Conservation (phyloP, 1,284 basidiomycete genomes). For the Melampsora americana region DNA sequence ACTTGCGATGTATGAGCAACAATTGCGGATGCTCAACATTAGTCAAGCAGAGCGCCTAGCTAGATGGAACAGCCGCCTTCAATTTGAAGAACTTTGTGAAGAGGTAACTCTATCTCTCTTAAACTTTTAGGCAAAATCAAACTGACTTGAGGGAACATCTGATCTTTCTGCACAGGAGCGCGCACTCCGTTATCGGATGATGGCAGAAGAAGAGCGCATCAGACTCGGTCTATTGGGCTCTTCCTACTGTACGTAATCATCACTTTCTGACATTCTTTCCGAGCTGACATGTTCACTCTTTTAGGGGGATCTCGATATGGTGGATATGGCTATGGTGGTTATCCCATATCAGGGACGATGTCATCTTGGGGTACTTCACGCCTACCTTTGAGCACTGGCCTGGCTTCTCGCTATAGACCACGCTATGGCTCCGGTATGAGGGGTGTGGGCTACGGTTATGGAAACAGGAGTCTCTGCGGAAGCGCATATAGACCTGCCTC, state of each 20-base stretch:
- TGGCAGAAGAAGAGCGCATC: constrained; percentile 42
- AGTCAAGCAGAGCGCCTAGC: constrained; percentile 29
- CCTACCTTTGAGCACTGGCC: constrained; percentile 18
- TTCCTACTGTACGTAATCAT: constrained; percentile 24
- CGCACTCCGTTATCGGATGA: constrained; percentile 20
- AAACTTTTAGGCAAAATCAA: background rate
- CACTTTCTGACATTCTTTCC: background rate
- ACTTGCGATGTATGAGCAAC: constrained; percentile 25
- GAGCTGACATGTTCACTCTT: background rate
- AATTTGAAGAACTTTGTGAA: constrained; percentile 38
- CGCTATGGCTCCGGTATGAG: constrained; percentile 8
- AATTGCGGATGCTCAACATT: constrained; percentile 31
- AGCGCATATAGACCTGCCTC: background rate
- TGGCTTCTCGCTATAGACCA: constrained; percentile 30
- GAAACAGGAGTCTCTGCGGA: background rate
- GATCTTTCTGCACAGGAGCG: constrained; percentile 20
- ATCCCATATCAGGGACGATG: constrained; percentile 8
- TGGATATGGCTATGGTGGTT: constrained; percentile 25
- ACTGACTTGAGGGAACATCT: background rate
- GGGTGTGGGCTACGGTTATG: background rate
- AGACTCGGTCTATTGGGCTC: constrained; percentile 28
- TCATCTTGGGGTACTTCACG: constrained; percentile 29
- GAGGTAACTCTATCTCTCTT: constrained; percentile 4
- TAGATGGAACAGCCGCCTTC: constrained; percentile 32
- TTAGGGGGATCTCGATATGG: constrained; percentile 38